Percentiles rank a stretch among this genome's conserved stretches.
Conservation (phyloP, 164 flowering plant genomes). For the Umbilicus rupestris region DNA sequence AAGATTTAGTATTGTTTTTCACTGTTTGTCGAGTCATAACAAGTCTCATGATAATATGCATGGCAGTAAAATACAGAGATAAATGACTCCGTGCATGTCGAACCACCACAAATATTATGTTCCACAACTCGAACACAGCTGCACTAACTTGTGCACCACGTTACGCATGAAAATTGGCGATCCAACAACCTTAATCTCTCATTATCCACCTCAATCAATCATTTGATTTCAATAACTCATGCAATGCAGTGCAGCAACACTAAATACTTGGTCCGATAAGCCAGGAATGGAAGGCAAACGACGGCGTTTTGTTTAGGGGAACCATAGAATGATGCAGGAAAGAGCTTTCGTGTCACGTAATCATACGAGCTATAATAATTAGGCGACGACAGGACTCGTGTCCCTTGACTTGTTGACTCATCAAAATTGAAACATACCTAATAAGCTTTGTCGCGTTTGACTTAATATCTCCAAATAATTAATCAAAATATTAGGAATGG, state of each 20-base stretch:
- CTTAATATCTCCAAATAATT: neutral
- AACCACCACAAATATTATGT: neutral
- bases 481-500: too few species aligned
- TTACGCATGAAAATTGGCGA: neutral
- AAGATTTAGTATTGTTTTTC: too few species aligned
- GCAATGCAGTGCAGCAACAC: neutral
- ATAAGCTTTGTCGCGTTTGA: neutral
- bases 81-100: neutral
- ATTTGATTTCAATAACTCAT: neutral
- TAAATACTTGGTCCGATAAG: neutral
- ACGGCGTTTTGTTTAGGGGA: neutral
- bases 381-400: neutral
- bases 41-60: too few species aligned
- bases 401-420: neutral
- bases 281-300: neutral
- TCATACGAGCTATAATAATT: neutral
- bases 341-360: neutral
- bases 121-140: too few species aligned
- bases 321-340: neutral
- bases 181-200: neutral
- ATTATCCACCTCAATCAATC: neutral
- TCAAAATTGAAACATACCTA: neutral
- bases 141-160: conserved; percentile 1
- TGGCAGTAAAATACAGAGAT: neutral
- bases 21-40: too few species aligned